Evolutionary conservation across 2,329 filamentous ascomycete genomes (phyloP).

Genomic region (Myriangium duriaei): DNA sequence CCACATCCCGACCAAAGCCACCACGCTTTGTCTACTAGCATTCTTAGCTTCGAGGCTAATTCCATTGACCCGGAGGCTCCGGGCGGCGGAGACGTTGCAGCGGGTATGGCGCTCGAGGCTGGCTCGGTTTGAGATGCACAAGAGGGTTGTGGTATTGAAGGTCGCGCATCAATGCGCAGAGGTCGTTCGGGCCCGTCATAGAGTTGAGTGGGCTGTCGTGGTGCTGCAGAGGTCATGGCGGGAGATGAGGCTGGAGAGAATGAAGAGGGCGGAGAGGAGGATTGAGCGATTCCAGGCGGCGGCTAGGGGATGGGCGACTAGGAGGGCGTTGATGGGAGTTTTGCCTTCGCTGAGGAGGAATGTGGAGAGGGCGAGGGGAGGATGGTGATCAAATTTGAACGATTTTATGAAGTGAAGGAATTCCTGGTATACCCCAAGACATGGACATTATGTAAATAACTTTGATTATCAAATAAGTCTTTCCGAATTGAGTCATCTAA

Average conservation of each 20-base stretch:
- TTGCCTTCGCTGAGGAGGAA: constrained; percentile 16
- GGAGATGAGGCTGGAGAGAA: constrained; percentile 24
- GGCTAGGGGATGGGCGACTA: constrained; percentile 29
- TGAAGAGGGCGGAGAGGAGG: constrained; percentile 24
- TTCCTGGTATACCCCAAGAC: neutral
- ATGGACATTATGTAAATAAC: no score
- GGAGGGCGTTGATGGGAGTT: constrained; percentile 18
- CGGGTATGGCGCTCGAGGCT: constrained; percentile 33
- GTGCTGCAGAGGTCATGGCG: constrained; percentile 34
- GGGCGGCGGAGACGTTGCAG: constrained; percentile 43
- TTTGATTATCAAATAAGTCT: no score
- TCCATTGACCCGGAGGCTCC: constrained; percentile 34
- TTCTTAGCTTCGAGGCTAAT: constrained; percentile 49
- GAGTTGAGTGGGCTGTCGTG: constrained; percentile 29
- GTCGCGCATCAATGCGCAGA: constrained; percentile 35
- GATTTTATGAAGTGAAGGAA: neutral
- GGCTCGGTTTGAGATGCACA: constrained; percentile 19
- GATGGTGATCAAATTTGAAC: constrained; percentile 7
- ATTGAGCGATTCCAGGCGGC: constrained; percentile 31
- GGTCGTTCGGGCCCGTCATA: constrained; percentile 33
- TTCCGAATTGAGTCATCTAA: no score
- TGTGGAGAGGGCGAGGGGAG: constrained; percentile 23
- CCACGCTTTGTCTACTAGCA: constrained; percentile 43
- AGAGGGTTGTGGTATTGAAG: constrained; percentile 27
- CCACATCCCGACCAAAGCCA: constrained; percentile 39